These are phyloP conservation scores for Dioscorea zingiberensis DNA, from an alignment of 106 monocot species.

Conservation along the genomic window DNA sequence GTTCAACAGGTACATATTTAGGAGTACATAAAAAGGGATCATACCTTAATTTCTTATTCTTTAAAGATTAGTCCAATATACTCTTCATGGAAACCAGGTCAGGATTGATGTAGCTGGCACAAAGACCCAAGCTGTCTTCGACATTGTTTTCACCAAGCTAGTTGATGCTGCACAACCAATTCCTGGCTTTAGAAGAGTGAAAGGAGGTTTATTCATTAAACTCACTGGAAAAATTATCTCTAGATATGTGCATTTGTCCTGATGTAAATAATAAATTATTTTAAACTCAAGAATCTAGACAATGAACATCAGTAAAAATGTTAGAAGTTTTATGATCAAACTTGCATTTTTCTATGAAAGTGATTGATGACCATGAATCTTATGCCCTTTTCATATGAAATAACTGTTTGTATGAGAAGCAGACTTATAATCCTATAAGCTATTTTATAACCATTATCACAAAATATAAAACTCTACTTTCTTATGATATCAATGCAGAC, in stretches of 20 bases:
- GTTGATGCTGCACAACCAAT: conserved; percentile 76
- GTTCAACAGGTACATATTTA: not conserved
- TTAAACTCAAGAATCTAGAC: too few species aligned
- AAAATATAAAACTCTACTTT: too few species aligned
- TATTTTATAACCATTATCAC: not conserved
- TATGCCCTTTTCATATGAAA: not conserved
- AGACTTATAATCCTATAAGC: not conserved
- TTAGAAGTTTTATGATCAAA: not conserved
- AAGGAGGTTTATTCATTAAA: conserved; percentile 50
- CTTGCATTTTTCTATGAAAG: too few species aligned
- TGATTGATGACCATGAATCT: too few species aligned
- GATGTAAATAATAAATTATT: too few species aligned
- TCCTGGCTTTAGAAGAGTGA: conserved; percentile 73
- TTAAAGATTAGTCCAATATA: not conserved
- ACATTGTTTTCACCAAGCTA: conserved; percentile 58
- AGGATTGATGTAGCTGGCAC: conserved; percentile 41
- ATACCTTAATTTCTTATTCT: not conserved
- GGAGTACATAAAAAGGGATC: not conserved
- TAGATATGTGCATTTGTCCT: not conserved
- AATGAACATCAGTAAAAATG: not conserved
- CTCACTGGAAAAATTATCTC: not conserved
- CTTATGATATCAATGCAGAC: too few species aligned
- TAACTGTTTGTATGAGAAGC: not conserved
- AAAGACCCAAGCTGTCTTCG: conserved; percentile 52
- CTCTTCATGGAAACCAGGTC: conserved; percentile 25